These are phyloP conservation scores for Pochonia chlamydosporia DNA, from an alignment of 2,329 filamentous ascomycete genomes.

Conservation along the genomic window DNA sequence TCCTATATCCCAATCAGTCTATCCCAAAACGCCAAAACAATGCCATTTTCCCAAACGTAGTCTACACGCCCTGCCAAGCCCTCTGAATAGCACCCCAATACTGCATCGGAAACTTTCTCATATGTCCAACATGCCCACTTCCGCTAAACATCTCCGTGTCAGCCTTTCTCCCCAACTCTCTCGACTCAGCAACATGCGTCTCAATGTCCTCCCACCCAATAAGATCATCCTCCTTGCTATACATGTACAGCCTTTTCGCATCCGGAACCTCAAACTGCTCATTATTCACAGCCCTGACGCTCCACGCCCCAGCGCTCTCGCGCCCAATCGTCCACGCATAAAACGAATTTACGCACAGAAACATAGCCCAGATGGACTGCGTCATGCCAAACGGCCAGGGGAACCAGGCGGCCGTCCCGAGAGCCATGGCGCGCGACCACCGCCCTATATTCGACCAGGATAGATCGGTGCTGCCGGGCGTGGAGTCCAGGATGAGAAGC, in stretches of 20 bases:
- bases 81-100: conserved; percentile 48
- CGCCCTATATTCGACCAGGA: conserved; percentile 35
- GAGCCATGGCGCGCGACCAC: conserved; percentile 48
- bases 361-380: conserved; percentile 38
- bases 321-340: conserved; percentile 30
- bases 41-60: neutral
- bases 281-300: conserved; percentile 30
- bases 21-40: neutral
- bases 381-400: conserved; percentile 45
- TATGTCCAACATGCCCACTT: conserved; percentile 56
- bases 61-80: conserved; percentile 17
- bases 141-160: conserved; percentile 48
- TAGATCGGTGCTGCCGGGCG: conserved; percentile 41
- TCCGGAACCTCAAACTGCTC: conserved; percentile 25
- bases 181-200: conserved; percentile 42
- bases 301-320: conserved; percentile 35
- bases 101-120: conserved; percentile 47
- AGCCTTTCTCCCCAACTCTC: conserved; percentile 41
- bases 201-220: conserved; percentile 52
- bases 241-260: conserved; percentile 49
- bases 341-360: conserved; percentile 31
- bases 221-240: conserved; percentile 52
- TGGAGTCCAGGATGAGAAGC: conserved; percentile 46
- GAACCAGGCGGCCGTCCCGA: conserved; percentile 40
- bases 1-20: too few species aligned